phyloP scores from a whole-genome alignment of 2,329 filamentous ascomycete genomes.

The Chalaropsis ovoidea region DNA sequence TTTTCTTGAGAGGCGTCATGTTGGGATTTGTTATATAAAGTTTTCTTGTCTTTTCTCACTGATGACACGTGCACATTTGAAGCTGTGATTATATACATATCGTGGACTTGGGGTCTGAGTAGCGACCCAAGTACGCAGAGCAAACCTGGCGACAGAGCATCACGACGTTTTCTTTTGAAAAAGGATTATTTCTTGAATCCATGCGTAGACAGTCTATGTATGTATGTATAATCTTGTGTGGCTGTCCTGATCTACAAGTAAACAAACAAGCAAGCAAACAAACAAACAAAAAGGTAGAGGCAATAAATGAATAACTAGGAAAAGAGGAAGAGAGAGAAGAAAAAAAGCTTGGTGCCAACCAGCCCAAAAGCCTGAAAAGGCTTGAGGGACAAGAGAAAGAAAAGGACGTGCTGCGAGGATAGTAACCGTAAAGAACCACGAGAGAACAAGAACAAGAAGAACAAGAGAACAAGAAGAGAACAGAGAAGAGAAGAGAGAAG shows the following conservation, averaged over 20 bases:
- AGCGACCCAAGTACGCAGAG: not conserved
- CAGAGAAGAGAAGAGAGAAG: not conserved
- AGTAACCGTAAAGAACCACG: too few relatives aligned
- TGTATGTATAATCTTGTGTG: not conserved
- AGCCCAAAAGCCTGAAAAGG: slow-evolving; percentile 21
- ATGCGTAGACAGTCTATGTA: slow-evolving; percentile 1
- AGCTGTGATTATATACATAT: too few relatives aligned
- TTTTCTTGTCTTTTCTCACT: not conserved
- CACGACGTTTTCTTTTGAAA: not conserved
- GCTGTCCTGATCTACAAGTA: not conserved
- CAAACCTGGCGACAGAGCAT: too few relatives aligned
- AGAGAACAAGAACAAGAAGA: not conserved
- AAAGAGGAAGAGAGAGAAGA: not conserved
- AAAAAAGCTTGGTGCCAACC: not conserved
- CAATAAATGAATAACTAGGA: slow-evolving; percentile 15
- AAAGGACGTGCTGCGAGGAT: too few relatives aligned
- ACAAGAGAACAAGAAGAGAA: not conserved
- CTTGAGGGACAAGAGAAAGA: slow-evolving; percentile 24
- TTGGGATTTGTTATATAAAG: slow-evolving; percentile 8
- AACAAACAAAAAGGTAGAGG: not conserved
- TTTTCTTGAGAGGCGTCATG: slow-evolving; percentile 11
- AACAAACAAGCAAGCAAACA: not conserved
- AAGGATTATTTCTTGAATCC: not conserved
- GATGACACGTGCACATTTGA: not conserved
- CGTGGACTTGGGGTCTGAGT: too few relatives aligned